These are phyloP conservation scores for Carex littledalei DNA, from an alignment of 176 grass and related monocot species.

Conservation along the genomic window DNA sequence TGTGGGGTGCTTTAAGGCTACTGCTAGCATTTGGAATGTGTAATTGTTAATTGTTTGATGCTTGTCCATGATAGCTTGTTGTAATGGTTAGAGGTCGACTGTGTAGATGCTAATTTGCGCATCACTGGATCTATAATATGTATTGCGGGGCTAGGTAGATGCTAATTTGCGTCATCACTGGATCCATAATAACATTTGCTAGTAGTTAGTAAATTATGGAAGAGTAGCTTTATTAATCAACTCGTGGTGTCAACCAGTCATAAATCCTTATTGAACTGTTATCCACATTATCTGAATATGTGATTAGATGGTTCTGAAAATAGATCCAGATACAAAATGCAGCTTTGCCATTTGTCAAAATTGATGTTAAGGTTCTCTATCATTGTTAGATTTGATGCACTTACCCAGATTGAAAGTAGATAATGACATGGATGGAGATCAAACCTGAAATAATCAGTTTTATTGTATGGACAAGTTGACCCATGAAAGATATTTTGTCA, in stretches of 20 bases:
- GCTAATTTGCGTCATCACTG: background rate
- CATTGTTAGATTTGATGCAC: background rate
- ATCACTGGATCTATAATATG: background rate
- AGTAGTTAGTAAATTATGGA: background rate
- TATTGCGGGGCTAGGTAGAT: background rate
- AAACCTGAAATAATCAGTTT: background rate
- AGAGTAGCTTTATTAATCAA: background rate
- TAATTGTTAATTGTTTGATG: background rate
- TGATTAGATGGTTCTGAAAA: background rate
- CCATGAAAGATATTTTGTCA: background rate
- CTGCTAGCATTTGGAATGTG: background rate
- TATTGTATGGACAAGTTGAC: background rate
- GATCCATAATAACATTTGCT: background rate
- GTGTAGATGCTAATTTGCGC: background rate
- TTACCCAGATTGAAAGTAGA: background rate
- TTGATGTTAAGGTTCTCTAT: background rate
- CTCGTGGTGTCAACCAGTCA: background rate
- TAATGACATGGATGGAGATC: background rate
- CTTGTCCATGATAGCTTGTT: background rate
- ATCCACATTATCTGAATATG: background rate
- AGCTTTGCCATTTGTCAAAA: background rate
- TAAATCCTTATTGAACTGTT: background rate
- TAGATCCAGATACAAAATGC: background rate
- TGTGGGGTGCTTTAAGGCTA: background rate
- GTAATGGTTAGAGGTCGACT: background rate